phyloP scores from a whole-genome alignment of 148 eudicot species.

The Fagopyrum tataricum region DNA sequence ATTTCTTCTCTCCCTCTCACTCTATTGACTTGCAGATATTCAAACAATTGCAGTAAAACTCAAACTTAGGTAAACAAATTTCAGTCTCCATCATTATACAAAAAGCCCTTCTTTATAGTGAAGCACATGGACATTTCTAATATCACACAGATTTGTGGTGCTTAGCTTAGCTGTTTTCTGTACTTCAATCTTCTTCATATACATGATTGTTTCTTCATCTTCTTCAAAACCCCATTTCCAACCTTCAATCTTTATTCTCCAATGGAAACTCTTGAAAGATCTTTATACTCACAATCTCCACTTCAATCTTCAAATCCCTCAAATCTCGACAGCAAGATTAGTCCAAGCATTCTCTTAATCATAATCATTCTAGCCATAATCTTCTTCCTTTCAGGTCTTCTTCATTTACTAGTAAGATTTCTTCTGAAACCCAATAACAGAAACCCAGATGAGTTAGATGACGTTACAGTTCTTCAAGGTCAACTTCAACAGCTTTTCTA shows the following conservation, averaged over 20 bases:
- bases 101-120: background rate
- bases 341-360: constrained; percentile 64
- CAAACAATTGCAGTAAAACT: constrained; percentile 14
- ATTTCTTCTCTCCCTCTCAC: background rate
- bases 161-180: background rate
- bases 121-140: constrained; percentile 10
- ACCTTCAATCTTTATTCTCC: background rate
- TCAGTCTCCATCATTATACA: constrained; percentile 12
- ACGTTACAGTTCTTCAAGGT: constrained; percentile 64
- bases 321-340: constrained; percentile 41
- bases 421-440: constrained; percentile 42
- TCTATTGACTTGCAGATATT: constrained; percentile 28
- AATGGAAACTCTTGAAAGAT: constrained; percentile 16
- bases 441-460: constrained; percentile 49
- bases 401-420: constrained; percentile 60
- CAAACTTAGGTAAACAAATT: constrained; percentile 1
- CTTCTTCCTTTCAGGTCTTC: constrained; percentile 74
- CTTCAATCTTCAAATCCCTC: constrained; percentile 24
- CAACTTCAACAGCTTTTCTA: constrained; percentile 78
- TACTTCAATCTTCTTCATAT: background rate
- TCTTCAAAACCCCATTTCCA: background rate
- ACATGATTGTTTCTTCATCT: background rate
- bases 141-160: background rate
- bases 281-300: constrained; percentile 19
- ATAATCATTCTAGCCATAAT: constrained; percentile 65